phyloP scores from a whole-genome alignment of 1,284 basidiomycete genomes.

The Sparassis latifolia region DNA sequence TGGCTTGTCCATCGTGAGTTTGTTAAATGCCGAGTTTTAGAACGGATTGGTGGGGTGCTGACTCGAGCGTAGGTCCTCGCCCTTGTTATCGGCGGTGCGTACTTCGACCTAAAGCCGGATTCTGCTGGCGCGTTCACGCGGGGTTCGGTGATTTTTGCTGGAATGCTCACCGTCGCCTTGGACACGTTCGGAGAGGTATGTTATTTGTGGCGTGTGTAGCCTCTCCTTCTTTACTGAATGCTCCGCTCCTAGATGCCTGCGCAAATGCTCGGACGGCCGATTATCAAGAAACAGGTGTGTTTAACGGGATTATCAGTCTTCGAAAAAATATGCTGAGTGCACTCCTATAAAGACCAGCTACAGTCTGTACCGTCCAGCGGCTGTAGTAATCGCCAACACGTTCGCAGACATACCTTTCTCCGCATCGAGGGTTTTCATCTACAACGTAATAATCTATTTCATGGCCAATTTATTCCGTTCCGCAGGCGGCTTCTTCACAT shows the following conservation, averaged over 20 bases:
- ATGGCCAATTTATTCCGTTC: slow-evolving; percentile 59
- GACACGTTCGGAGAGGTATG: slow-evolving; percentile 71
- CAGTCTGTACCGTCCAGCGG: slow-evolving; percentile 76
- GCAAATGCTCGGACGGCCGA: slow-evolving; percentile 75
- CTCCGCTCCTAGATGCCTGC: slow-evolving; percentile 39
- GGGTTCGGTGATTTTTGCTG: slow-evolving; percentile 77
- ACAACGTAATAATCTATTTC: slow-evolving; percentile 72
- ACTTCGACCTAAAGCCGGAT: slow-evolving; percentile 65
- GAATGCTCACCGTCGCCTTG: slow-evolving; percentile 68
- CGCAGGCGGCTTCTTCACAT: slow-evolving; percentile 66
- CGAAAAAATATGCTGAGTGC: too few species aligned
- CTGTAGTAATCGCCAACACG: slow-evolving; percentile 68
- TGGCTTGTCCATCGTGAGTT: slow-evolving; percentile 43
- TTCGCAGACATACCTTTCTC: slow-evolving; percentile 76
- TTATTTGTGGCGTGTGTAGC: too few species aligned
- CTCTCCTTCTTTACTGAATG: not conserved
- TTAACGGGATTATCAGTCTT: not conserved
- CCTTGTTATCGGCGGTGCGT: slow-evolving; percentile 74
- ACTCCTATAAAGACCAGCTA: slow-evolving; percentile 51
- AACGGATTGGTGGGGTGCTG: not conserved
- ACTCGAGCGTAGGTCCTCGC: slow-evolving; percentile 41
- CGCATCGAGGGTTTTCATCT: slow-evolving; percentile 54
- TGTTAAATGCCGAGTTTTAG: not conserved
- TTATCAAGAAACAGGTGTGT: slow-evolving; percentile 52
- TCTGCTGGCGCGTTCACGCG: slow-evolving; percentile 83